Evolutionary conservation across 108 stramenopile genomes (phyloP), one percentile per base, ranked within the genome.

Genomic region (Cyclotella kingstonii): DNA sequence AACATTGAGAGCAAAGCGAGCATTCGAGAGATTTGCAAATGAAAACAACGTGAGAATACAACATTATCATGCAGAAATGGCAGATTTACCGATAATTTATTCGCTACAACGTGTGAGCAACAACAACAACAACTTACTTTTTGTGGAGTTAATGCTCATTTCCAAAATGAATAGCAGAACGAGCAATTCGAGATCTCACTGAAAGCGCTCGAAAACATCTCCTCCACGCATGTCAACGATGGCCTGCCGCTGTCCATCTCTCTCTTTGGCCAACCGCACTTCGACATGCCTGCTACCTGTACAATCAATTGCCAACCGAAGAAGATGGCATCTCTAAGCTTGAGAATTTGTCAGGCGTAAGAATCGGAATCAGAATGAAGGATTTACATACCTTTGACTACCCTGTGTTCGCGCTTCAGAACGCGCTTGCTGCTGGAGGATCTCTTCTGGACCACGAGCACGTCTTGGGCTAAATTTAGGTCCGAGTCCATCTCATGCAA

Each of bases 391-490:
- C 60, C 5, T 72, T 71, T 26, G 65, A 45, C 0, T 78, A 63
- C 25, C 77, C 77, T 2, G 70, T 72, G 3, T 78, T 56, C 28
- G 70, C 51, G 31, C 46, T 5, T 6, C 31, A 8, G n/a, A n/a
- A n/a, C n/a, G n/a, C n/a, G n/a, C n/a, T n/a, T n/a, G n/a, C n/a
- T n/a, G n/a, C n/a, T n/a, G 77, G 70, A 6, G 60, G 59, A 1
- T 9, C 40, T 11, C 25, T 70, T 23, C 68, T 65, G 4, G 40
- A 0, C 44, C 68, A 10, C 43, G 77, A 8, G 36, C 68, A 0
- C 2, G 66, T 6, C 17, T 78, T 5, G 78, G 66, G 21, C 33
- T 79, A 2, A 72, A 73, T 43, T 27, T 73, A 11, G 78, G 78
- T 19, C 70, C n/a, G n/a, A n/a, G n/a, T n/a, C n/a, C n/a, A n/a